These are phyloP conservation scores for Pichia sp. DNA, from an alignment of 1,139 yeast species.

Conservation along the genomic window DNA sequence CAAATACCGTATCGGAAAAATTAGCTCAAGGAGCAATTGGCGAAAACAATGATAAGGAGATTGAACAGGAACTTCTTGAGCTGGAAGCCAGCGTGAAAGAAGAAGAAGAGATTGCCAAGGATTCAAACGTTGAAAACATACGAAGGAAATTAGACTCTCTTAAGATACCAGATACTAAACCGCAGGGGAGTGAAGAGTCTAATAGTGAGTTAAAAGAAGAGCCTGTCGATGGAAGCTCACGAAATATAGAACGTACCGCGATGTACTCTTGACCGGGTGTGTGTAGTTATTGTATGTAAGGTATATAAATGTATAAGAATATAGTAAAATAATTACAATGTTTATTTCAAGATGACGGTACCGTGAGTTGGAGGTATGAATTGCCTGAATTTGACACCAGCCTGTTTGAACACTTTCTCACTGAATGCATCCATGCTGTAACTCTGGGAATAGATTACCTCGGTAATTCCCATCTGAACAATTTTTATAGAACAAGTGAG, in stretches of 20 bases:
- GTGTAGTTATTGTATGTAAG: background rate
- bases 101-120: constrained; percentile 1
- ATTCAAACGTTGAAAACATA: constrained; percentile 7
- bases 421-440: constrained; percentile 86
- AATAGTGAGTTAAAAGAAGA: background rate
- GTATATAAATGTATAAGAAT: background rate
- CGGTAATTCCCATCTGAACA: constrained; percentile 85
- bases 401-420: constrained; percentile 65
- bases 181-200: background rate
- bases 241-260: background rate
- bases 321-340: background rate
- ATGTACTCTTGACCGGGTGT: background rate
- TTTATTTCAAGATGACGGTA: constrained; percentile 21
- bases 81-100: constrained; percentile 16
- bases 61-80: constrained; percentile 26
- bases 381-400: constrained; percentile 71
- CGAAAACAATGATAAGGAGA: constrained; percentile 20
- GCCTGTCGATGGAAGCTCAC: background rate
- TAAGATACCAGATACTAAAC: constrained; percentile 13
- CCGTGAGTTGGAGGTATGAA: constrained; percentile 53
- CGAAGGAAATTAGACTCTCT: constrained; percentile 13
- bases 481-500: constrained; percentile 92
- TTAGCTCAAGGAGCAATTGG: constrained; percentile 22
- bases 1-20: constrained; percentile 33
- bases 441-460: constrained; percentile 90